These are phyloP conservation scores for Irpex sp. DNA, from an alignment of 1,284 basidiomycete genomes.

Conservation along the genomic window DNA sequence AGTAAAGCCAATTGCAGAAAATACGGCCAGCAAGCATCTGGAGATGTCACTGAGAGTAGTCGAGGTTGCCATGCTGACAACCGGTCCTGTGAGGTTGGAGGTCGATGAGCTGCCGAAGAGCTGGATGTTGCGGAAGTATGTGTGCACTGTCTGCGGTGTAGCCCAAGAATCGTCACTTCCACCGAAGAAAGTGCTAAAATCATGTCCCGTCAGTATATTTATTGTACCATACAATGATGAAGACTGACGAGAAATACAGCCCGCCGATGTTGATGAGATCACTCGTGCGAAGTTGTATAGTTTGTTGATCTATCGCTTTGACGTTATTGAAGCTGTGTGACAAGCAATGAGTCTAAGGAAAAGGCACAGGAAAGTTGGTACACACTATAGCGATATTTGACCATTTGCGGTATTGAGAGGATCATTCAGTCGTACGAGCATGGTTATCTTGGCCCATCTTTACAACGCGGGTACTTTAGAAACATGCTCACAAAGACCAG, in stretches of 20 bases:
- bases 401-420: slow-evolving; percentile 34
- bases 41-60: not conserved
- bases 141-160: slow-evolving; percentile 65
- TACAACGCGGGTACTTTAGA: not conserved
- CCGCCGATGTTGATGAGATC: slow-evolving; percentile 53
- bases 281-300: slow-evolving; percentile 31
- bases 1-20: not conserved
- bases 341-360: not conserved
- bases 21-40: slow-evolving; percentile 10
- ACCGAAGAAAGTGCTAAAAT: slow-evolving; percentile 75
- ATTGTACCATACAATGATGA: slow-evolving; percentile 1
- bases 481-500: not conserved
- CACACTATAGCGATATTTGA: slow-evolving; percentile 36
- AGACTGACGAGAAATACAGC: slow-evolving; percentile 44
- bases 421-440: slow-evolving; percentile 36
- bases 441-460: slow-evolving; percentile 38
- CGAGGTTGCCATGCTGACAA: slow-evolving; percentile 24
- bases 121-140: slow-evolving; percentile 76
- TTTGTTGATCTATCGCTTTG: slow-evolving; percentile 30
- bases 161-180: slow-evolving; percentile 75
- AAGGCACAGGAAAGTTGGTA: not conserved
- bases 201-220: not conserved
- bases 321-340: slow-evolving; percentile 39
- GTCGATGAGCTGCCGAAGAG: slow-evolving; percentile 35
- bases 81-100: slow-evolving; percentile 33